These are phyloP conservation scores for Russula abietina DNA, from an alignment of 768 basidiomycete species.

Conservation along the genomic window DNA sequence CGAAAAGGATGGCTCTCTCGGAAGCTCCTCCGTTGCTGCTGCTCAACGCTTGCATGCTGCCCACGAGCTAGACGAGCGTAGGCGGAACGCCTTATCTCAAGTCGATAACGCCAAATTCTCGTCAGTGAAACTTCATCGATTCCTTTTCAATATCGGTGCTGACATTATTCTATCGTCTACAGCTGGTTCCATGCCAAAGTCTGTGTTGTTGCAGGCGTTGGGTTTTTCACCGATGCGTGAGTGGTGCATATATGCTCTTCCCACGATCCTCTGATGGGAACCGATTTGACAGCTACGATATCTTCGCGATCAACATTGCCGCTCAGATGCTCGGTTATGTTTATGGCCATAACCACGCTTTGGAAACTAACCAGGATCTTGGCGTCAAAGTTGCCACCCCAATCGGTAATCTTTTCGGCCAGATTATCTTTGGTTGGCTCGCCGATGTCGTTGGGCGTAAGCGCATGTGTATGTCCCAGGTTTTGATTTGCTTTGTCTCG, in stretches of 20 bases:
- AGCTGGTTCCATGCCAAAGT: slow-evolving; percentile 50
- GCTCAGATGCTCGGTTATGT: slow-evolving; percentile 80
- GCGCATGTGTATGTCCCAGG: slow-evolving; percentile 53
- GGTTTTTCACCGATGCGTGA: slow-evolving; percentile 86
- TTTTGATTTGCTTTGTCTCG: not conserved
- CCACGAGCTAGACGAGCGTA: slow-evolving; percentile 53
- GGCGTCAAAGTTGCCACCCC: slow-evolving; percentile 42
- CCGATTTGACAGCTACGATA: slow-evolving; percentile 51
- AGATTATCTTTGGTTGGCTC: slow-evolving; percentile 42
- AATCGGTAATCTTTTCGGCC: slow-evolving; percentile 38
- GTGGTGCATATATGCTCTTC: slow-evolving; percentile 21
- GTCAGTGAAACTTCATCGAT: slow-evolving; percentile 36
- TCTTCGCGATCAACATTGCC: slow-evolving; percentile 87
- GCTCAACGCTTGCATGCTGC: not conserved
- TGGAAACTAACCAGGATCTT: slow-evolving; percentile 43
- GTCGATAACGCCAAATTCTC: slow-evolving; percentile 84
- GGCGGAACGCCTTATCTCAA: slow-evolving; percentile 76
- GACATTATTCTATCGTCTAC: not conserved
- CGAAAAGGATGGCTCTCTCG: slow-evolving; percentile 18
- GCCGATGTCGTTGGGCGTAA: slow-evolving; percentile 41
- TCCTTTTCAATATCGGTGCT: not conserved
- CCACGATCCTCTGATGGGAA: not conserved
- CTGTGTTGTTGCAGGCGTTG: slow-evolving; percentile 55
- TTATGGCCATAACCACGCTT: slow-evolving; percentile 42
- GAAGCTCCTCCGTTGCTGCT: not conserved